Evolutionary conservation across 2,329 filamentous ascomycete species (phyloP).

Genomic region (Akanthomyces lecanii): DNA sequence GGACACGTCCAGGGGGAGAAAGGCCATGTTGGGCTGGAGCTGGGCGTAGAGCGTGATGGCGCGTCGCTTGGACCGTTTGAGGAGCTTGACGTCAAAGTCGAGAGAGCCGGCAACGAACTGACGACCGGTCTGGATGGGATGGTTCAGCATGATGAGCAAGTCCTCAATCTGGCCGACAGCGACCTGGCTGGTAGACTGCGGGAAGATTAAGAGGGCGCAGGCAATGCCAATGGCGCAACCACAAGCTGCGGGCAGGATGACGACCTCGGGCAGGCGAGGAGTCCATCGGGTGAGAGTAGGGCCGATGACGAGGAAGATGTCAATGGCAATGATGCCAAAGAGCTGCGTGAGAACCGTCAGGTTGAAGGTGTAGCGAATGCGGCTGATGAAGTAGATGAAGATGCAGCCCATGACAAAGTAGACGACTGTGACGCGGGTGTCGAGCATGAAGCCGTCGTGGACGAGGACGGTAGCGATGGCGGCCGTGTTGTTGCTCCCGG

Average conservation of each 20-base stretch:
- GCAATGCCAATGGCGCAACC: slow-evolving; percentile 42
- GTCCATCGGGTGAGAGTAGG: slow-evolving; percentile 39
- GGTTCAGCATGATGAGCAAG: slow-evolving; percentile 29
- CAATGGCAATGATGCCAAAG: slow-evolving; percentile 43
- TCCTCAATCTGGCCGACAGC: slow-evolving; percentile 34
- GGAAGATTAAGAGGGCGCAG: slow-evolving; percentile 44
- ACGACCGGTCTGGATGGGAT: slow-evolving; percentile 29
- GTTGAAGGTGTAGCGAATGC: slow-evolving; percentile 40
- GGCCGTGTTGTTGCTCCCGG: slow-evolving; percentile 20
- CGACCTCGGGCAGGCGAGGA: slow-evolving; percentile 33
- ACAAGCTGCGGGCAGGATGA: slow-evolving; percentile 43
- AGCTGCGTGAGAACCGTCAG: slow-evolving; percentile 43
- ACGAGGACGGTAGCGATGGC: slow-evolving; percentile 30
- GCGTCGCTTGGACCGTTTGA: slow-evolving; percentile 26
- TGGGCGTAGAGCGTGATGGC: slow-evolving; percentile 35
- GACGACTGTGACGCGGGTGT: slow-evolving; percentile 39
- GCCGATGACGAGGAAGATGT: slow-evolving; percentile 41
- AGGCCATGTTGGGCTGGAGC: slow-evolving; percentile 36
- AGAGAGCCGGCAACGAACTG: slow-evolving; percentile 21
- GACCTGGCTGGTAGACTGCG: slow-evolving; percentile 43
- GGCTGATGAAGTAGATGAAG: slow-evolving; percentile 42
- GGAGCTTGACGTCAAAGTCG: slow-evolving; percentile 23
- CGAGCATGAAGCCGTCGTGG: slow-evolving; percentile 43
- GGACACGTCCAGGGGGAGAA: slow-evolving; percentile 44
- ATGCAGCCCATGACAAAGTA: slow-evolving; percentile 35